phyloP scores from a whole-genome alignment of 2,329 filamentous ascomycete genomes.

The Cercospora sp. region DNA sequence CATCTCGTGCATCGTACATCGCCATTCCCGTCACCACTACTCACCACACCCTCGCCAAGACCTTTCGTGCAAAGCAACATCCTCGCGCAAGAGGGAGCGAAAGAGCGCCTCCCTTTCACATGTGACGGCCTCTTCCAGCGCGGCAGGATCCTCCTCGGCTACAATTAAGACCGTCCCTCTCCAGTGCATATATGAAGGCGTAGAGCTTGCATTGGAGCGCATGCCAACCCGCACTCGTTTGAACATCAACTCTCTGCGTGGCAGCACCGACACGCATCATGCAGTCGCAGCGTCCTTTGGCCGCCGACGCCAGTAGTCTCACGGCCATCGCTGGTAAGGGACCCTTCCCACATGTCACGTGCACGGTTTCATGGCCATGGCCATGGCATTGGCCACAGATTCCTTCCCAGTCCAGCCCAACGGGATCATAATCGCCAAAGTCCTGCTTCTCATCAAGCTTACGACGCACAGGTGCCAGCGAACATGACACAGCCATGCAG shows the following conservation, averaged over 20 bases:
- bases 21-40: not conserved
- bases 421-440: not conserved
- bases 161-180: not conserved
- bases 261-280: constrained; percentile 8
- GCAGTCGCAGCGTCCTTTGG: constrained; percentile 21
- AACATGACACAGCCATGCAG: constrained; percentile 9
- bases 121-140: not conserved
- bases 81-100: too few species aligned
- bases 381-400: too few species aligned
- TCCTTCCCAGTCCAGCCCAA: not conserved
- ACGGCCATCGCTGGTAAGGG: constrained; percentile 22
- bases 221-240: not conserved
- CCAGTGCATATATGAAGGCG: not conserved
- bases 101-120: not conserved
- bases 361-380: not conserved
- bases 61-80: not conserved
- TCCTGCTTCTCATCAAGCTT: constrained; percentile 12
- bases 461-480: constrained; percentile 15
- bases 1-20: not conserved
- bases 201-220: not conserved
- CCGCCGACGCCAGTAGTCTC: constrained; percentile 15
- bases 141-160: not conserved
- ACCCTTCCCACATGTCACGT: not conserved
- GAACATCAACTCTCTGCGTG: not conserved
- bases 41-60: not conserved